These are phyloP conservation scores for Stenocarpella maydis DNA, from an alignment of 2,329 filamentous ascomycete species.

Conservation along the genomic window DNA sequence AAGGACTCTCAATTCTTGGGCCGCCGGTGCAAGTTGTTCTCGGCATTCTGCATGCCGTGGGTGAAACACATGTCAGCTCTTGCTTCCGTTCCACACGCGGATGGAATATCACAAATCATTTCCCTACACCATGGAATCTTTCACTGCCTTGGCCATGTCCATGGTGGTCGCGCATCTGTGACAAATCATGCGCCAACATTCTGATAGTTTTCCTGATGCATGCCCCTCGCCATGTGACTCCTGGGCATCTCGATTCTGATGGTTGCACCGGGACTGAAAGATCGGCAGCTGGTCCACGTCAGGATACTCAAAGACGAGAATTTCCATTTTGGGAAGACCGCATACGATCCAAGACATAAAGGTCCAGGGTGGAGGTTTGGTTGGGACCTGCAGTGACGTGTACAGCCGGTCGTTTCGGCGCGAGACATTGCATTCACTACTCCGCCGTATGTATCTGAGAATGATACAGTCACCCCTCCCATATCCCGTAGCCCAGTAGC, in stretches of 20 bases:
- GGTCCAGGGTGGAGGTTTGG: background rate
- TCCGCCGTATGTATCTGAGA: background rate
- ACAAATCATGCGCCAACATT: accelerated
- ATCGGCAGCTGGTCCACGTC: background rate
- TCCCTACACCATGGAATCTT: background rate
- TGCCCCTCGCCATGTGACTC: background rate
- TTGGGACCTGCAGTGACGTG: constrained; percentile 26
- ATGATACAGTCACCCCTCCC: background rate
- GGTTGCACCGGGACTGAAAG: background rate
- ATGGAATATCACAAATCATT: background rate
- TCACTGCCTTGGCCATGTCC: too few relatives aligned
- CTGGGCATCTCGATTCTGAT: too few relatives aligned
- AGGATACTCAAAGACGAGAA: background rate
- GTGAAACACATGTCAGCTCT: constrained; percentile 5
- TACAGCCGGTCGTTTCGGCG: constrained; percentile 25
- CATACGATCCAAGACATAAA: background rate
- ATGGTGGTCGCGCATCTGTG: too few relatives aligned
- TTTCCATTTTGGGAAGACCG: background rate
- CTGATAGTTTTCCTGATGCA: too few relatives aligned
- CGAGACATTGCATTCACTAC: constrained; percentile 21
- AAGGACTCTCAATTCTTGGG: background rate
- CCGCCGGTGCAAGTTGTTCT: background rate
- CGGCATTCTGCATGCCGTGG: constrained; percentile 9
- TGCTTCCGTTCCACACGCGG: constrained; percentile 13
- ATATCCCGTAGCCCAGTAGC: background rate